A percentile compares a stretch with the other conserved stretches of the same genome.
These are phyloP conservation scores for Phellopilus nigrolimitatus DNA, from an alignment of 1,284 basidiomycete species.

Conservation along the genomic window DNA sequence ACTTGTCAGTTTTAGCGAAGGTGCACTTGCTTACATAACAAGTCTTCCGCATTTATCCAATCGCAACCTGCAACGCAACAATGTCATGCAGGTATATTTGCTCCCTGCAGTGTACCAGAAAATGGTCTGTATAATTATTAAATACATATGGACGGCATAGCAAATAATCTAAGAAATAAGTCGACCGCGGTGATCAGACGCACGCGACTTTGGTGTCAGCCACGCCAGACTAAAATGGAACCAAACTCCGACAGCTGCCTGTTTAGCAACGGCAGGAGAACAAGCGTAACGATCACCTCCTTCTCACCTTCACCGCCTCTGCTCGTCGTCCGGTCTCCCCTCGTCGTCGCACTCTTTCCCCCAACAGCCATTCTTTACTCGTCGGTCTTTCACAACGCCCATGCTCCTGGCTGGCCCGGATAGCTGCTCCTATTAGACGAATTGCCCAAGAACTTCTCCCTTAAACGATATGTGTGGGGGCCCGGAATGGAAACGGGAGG, in stretches of 20 bases:
- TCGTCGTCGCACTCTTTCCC: conserved; percentile 28
- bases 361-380: conserved; percentile 26
- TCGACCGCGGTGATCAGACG: too few species aligned
- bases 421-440: conserved; percentile 28
- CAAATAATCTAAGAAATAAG: too few species aligned
- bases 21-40: too few species aligned
- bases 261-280: conserved; percentile 18
- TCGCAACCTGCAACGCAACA: too few species aligned
- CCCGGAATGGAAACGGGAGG: conserved; percentile 92
- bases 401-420: conserved; percentile 68
- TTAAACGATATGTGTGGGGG: conserved; percentile 61
- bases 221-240: conserved; percentile 11
- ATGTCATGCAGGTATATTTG: too few species aligned
- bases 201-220: background rate
- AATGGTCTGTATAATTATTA: background rate
- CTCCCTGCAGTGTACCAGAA: too few species aligned
- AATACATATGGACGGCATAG: background rate
- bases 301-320: conserved; percentile 16
- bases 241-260: conserved; percentile 3
- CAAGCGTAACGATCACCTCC: conserved; percentile 19
- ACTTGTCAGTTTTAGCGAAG: too few species aligned
- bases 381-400: conserved; percentile 23
- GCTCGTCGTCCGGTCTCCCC: conserved; percentile 23
- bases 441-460: conserved; percentile 23
- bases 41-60: too few species aligned